Evolutionary conservation across 2,329 filamentous ascomycete genomes (phyloP).

Genomic region (Fusarium beomiforme): DNA sequence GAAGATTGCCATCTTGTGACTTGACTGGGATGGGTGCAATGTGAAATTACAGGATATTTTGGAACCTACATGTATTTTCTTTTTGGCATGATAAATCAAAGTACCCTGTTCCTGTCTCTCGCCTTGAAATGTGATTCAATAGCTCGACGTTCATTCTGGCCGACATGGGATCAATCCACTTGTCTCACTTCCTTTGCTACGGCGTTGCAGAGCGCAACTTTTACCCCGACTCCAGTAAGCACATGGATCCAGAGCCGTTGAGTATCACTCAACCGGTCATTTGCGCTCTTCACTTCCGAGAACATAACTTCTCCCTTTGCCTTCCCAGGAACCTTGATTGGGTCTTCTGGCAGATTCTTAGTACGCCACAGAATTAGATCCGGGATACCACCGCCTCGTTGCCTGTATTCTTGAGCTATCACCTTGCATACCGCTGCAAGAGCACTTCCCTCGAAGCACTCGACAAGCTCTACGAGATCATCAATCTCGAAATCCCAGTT

Average conservation of each 20-base stretch:
- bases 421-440: slow-evolving; percentile 90
- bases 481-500: slow-evolving; percentile 87
- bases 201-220: slow-evolving; percentile 82
- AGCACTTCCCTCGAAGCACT: slow-evolving; percentile 82
- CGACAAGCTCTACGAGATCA: slow-evolving; percentile 81
- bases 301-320: slow-evolving; percentile 75
- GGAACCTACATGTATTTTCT: not conserved
- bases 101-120: slow-evolving; percentile 9
- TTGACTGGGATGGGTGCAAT: slow-evolving; percentile 4
- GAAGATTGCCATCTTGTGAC: not conserved
- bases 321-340: slow-evolving; percentile 42
- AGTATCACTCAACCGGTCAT: slow-evolving; percentile 94
- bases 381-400: slow-evolving; percentile 86
- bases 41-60: slow-evolving; percentile 16
- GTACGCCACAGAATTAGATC: slow-evolving; percentile 89
- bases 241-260: slow-evolving; percentile 98
- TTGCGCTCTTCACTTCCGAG: slow-evolving; percentile 82
- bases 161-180: slow-evolving; percentile 47
- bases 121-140: slow-evolving; percentile 20
- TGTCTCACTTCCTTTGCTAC: slow-evolving; percentile 63
- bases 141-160: slow-evolving; percentile 12
- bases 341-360: slow-evolving; percentile 43
- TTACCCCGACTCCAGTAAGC: slow-evolving; percentile 82
- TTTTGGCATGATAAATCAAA: slow-evolving; percentile 3
- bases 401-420: slow-evolving; percentile 92